Conservation (phyloP, 140 eudicot species). For the Anethum foeniculum region DNA sequence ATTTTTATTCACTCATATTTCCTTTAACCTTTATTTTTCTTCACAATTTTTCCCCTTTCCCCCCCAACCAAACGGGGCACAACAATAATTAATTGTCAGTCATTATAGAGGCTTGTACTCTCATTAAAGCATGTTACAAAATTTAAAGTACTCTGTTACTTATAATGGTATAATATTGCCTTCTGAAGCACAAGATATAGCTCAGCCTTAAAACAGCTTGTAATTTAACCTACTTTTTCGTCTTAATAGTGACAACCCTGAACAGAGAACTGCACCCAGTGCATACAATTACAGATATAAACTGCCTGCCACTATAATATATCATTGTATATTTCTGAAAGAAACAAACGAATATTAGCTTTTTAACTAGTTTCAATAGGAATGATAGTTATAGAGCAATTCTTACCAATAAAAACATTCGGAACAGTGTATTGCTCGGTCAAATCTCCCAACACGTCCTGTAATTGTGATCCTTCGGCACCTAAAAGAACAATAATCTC, state of each 20-base stretch:
- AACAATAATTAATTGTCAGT: too few species aligned
- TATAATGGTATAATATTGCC: background rate
- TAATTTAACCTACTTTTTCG: background rate
- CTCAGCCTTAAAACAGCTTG: background rate
- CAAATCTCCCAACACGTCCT: slow-evolving; percentile 71
- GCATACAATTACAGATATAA: background rate
- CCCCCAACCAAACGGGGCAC: background rate
- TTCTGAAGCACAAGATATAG: background rate
- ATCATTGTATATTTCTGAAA: background rate
- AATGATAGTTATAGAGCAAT: background rate
- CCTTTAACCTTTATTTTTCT: background rate
- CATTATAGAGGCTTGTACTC: background rate
- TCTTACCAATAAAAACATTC: slow-evolving; percentile 73
- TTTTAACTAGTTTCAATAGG: background rate
- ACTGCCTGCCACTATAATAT: background rate
- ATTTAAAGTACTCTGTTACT: background rate
- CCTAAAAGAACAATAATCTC: slow-evolving; percentile 28
- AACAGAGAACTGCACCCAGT: background rate
- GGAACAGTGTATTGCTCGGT: slow-evolving; percentile 94
- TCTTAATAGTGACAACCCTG: background rate
- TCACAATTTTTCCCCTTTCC: background rate
- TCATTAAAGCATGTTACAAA: background rate
- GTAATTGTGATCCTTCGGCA: slow-evolving; percentile 74
- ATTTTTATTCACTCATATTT: background rate
- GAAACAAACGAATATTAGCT: background rate